phyloP scores from a whole-genome alignment of 1,139 yeast species.

The Blastobotrys proliferans region DNA sequence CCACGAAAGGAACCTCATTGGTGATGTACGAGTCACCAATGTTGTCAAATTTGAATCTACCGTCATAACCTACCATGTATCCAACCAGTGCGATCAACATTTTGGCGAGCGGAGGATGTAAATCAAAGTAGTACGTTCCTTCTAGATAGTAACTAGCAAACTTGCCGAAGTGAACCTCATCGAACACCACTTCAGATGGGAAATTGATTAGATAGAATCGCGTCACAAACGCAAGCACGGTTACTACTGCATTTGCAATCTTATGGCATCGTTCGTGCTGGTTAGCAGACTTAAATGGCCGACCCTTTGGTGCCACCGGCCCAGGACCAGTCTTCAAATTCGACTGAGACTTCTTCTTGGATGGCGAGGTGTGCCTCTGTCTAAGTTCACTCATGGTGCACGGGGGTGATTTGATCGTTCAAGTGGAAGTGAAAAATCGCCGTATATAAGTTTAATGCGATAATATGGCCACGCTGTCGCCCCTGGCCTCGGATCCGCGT shows the following conservation, averaged over 20 bases:
- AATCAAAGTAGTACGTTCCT: slow-evolving; percentile 57
- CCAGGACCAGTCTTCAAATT: slow-evolving; percentile 5
- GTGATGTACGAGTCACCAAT: slow-evolving; percentile 80
- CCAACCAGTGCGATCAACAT: slow-evolving; percentile 88
- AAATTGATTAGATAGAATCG: slow-evolving; percentile 67
- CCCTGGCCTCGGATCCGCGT: too few species aligned
- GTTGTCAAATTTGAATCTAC: slow-evolving; percentile 82
- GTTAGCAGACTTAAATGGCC: neutral
- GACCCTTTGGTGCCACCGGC: slow-evolving; percentile 10
- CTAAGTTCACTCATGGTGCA: slow-evolving; percentile 14
- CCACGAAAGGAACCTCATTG: slow-evolving; percentile 82
- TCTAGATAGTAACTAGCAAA: slow-evolving; percentile 40
- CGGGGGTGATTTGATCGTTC: too few species aligned
- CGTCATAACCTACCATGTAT: slow-evolving; percentile 82
- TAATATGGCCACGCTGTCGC: too few species aligned
- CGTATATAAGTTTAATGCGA: too few species aligned
- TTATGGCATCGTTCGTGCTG: slow-evolving; percentile 1
- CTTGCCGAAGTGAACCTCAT: slow-evolving; percentile 94
- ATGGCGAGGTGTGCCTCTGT: slow-evolving; percentile 11
- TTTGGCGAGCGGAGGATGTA: slow-evolving; percentile 98
- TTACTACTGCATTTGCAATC: slow-evolving; percentile 39
- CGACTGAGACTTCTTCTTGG: slow-evolving; percentile 13
- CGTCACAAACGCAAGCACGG: slow-evolving; percentile 61
- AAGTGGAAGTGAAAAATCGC: too few species aligned
- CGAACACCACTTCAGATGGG: slow-evolving; percentile 91